Conservation (phyloP, 177 flowering plant genomes). For the Vitis hybrid region DNA sequence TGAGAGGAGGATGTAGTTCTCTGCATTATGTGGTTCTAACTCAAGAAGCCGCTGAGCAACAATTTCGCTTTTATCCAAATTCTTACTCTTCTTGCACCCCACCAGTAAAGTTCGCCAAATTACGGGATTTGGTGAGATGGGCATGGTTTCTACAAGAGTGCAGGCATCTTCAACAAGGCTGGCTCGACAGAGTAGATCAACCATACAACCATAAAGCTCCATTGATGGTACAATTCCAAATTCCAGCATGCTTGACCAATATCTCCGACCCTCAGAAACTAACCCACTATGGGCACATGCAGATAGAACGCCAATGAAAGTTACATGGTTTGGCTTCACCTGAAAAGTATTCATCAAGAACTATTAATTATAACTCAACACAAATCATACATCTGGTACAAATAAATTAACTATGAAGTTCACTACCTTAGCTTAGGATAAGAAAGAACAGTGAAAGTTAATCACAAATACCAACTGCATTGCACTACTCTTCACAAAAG, state of each 20-base stretch:
- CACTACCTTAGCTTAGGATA: no score
- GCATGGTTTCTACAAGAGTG: conserved; percentile 32
- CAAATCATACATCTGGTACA: no score
- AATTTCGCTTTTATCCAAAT: conserved; percentile 28
- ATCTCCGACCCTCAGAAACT: conserved; percentile 33
- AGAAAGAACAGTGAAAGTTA: no score
- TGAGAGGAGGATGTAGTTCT: conserved; percentile 40
- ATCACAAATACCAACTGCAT: no score
- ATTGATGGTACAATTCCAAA: conserved; percentile 33
- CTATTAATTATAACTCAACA: no score
- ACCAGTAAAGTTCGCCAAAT: conserved; percentile 49
- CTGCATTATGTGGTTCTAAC: conserved; percentile 38
- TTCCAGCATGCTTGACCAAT: conserved; percentile 27
- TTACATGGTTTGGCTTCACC: conserved; percentile 39
- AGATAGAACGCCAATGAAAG: conserved; percentile 39
- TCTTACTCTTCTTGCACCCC: conserved; percentile 30
- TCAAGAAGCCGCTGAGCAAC: conserved; percentile 29
- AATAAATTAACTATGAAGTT: no score
- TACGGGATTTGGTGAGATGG: conserved; percentile 31
- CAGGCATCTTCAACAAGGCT: conserved; percentile 36
- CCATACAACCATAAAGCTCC: conserved; percentile 58
- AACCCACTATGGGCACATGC: conserved; percentile 44
- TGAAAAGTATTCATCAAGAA: conserved; percentile 9
- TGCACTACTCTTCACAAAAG: no score
- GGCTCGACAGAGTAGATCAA: conserved; percentile 45